Evolutionary conservation across 2,329 filamentous ascomycete species (phyloP), one percentile per base, ranked within the genome.

Genomic region (Arthrobotrys conoides): DNA sequence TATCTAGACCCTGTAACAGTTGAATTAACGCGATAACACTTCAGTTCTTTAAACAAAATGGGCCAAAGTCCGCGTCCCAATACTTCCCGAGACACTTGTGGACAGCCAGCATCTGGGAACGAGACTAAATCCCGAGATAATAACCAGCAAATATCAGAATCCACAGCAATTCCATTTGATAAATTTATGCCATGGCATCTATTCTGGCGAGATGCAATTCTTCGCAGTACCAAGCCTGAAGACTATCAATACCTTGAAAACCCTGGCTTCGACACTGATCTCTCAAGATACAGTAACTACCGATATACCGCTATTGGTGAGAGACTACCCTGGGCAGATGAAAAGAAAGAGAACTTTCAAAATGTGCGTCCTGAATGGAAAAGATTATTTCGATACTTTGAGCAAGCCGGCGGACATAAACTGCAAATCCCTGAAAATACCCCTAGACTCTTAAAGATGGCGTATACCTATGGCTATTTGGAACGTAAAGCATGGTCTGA

Each of bases 181-280:
- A 27, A 27, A 9, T 65, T 36, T 18, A 51, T 49, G 41, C 41
- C 44, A 36, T 33, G 61, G 46, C 61, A 36, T 65, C 20, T 65
- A 1, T 51, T 30, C 16, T 49, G 61, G 61, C 61, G 41, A 22
- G 41, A 49, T 30, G 30, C 41, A 6, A 61, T 44, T 9, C 57
- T 61, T 5, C 57, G 36, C 2, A 61, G 57, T 30, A 44, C 44
- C 18, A 41, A 61, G 9, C 36, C 57, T 18, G 10, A 6, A 0
- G 57, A 61, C 14, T n/a, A 14, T n/a, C 9, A 27, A 2, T 44
- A 61, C 20, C 57, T 61, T 0, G 36, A 44, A 24, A 8, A 44
- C 27, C 33, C 36, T 9, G 36, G 57, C 12, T 61, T 61, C 20
- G 20, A 61, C 20, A 44, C 27, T 2, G 36, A 61, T 12, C 57